These are phyloP conservation scores for Euphorbia tirucalli DNA, from an alignment of 345 rosid species.

Conservation along the genomic window DNA sequence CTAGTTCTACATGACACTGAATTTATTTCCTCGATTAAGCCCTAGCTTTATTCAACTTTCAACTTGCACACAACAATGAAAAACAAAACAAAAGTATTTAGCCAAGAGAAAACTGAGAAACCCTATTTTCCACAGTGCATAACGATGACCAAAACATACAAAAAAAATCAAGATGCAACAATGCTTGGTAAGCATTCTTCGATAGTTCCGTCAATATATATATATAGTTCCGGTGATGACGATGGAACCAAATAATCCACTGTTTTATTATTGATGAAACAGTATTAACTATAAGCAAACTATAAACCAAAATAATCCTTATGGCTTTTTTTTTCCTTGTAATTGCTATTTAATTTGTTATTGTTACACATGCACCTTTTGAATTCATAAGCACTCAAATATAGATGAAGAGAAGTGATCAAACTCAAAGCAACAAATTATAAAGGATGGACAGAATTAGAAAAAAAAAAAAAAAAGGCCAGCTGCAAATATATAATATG, in stretches of 20 bases:
- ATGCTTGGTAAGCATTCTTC: constrained; percentile 4
- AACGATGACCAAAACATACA: neutral
- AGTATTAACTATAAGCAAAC: neutral
- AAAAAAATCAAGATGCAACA: neutral
- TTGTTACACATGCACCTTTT: constrained; percentile 32
- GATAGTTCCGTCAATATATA: neutral
- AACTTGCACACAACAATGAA: neutral
- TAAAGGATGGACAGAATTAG: neutral
- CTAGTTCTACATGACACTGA: neutral
- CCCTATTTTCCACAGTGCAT: neutral
- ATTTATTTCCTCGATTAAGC: neutral
- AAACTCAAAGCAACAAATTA: constrained; percentile 26
- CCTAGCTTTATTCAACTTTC: neutral
- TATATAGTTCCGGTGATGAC: constrained; percentile 6
- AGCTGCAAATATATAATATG: constrained; percentile 11
- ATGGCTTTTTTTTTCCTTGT: constrained; percentile 10
- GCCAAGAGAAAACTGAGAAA: neutral
- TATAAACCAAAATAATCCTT: constrained; percentile 1
- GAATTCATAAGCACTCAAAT: constrained; percentile 21
- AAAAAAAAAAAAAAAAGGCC: constrained; percentile 10
- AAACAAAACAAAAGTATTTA: neutral
- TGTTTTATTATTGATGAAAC: neutral
- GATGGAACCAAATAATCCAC: constrained; percentile 16
- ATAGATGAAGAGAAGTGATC: constrained; percentile 21
- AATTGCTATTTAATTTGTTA: constrained; percentile 7